These are phyloP conservation scores for Urochloa ruziziensis DNA, from an alignment of 176 grass and related monocot genomes.

Conservation along the genomic window DNA sequence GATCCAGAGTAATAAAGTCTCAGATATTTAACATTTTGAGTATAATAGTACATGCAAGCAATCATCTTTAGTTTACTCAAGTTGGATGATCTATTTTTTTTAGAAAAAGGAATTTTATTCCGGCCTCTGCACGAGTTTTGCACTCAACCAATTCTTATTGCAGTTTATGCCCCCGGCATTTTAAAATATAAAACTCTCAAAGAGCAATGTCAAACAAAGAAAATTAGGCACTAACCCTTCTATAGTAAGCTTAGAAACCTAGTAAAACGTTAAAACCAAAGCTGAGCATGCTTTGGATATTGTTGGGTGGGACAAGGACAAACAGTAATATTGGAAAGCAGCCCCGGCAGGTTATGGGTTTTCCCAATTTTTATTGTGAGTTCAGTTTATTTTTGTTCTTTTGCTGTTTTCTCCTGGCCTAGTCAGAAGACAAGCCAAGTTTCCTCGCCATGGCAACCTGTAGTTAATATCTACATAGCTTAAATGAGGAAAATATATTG, in stretches of 20 bases:
- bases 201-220: too few species aligned
- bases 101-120: too few species aligned
- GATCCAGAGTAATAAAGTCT: not conserved
- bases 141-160: too few species aligned
- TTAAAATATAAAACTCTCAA: too few species aligned
- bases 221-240: too few species aligned
- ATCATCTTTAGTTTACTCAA: conserved; percentile 4
- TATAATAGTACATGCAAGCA: not conserved
- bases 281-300: not conserved
- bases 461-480: not conserved
- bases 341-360: not conserved
- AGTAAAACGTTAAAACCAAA: too few species aligned
- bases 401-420: not conserved
- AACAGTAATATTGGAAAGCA: not conserved
- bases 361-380: not conserved
- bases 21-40: not conserved
- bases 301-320: not conserved
- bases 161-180: too few species aligned
- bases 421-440: not conserved
- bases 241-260: too few species aligned
- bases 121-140: too few species aligned
- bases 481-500: conserved; percentile 1
- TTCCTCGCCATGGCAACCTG: not conserved
- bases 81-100: not conserved
- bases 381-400: not conserved